Conservation (phyloP, 768 basidiomycete genomes). For the Clitopilus hobsonii region DNA sequence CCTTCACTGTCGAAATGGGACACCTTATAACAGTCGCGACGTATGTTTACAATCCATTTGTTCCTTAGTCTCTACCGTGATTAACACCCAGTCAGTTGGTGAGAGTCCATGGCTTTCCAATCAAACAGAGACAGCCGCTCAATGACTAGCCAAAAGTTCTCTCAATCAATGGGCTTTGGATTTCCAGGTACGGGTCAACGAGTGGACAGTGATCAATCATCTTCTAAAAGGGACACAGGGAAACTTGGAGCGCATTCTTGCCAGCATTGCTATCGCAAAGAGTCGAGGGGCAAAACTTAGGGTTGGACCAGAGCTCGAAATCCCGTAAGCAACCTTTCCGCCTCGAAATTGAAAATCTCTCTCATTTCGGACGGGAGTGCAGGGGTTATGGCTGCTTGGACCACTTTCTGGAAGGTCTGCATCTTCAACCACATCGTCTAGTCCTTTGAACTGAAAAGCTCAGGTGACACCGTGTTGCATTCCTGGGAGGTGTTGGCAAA, state of each 20-base stretch:
- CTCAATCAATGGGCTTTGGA: conserved; percentile 98
- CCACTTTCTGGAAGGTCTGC: conserved; percentile 90
- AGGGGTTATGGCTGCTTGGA: conserved; percentile 98
- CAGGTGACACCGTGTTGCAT: conserved; percentile 94
- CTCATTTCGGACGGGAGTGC: neutral
- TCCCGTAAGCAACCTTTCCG: conserved; percentile 54
- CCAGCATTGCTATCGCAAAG: conserved; percentile 87
- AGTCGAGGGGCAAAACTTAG: conserved; percentile 81
- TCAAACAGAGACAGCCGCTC: neutral
- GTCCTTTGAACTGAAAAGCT: neutral
- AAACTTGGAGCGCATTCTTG: conserved; percentile 86
- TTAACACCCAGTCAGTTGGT: too few species aligned
- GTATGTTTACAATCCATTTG: conserved; percentile 49
- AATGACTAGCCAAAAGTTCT: conserved; percentile 46
- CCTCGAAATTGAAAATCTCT: neutral
- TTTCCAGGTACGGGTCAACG: conserved; percentile 64
- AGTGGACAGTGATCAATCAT: neutral
- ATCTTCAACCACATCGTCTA: neutral
- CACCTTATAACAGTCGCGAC: conserved; percentile 87
- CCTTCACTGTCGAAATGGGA: conserved; percentile 48
- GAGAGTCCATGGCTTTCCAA: conserved; percentile 1
- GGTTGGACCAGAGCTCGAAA: conserved; percentile 96
- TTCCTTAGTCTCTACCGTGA: too few species aligned
- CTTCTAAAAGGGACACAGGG: conserved; percentile 45
- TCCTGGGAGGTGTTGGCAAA: conserved; percentile 98